Percentiles rank a stretch among this genome's conserved stretches.
Conservation (phyloP, 2,329 filamentous ascomycete species). For the Alternaria tenuissima region DNA sequence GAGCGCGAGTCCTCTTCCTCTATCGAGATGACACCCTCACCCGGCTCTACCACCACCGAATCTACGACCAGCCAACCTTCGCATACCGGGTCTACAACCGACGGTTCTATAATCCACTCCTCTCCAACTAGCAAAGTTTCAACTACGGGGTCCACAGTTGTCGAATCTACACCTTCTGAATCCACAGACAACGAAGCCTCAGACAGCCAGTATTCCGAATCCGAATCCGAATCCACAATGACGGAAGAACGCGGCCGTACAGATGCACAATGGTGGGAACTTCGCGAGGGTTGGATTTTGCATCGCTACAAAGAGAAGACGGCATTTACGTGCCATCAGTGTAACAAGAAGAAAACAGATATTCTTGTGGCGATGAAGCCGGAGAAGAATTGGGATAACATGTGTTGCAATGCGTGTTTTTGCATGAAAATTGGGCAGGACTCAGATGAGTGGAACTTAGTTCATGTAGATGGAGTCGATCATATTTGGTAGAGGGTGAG, state of each 20-base stretch:
- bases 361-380: background rate
- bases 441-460: background rate
- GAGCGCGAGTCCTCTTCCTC: background rate
- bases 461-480: background rate
- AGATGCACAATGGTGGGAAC: background rate
- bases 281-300: background rate
- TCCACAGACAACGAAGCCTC: background rate
- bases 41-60: background rate
- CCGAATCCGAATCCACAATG: background rate
- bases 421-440: background rate
- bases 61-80: background rate
- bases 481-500: background rate
- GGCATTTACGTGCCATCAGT: background rate
- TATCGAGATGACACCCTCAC: background rate
- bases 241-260: background rate
- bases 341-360: background rate
- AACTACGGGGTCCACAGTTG: background rate
- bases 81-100: background rate
- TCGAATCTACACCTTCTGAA: no score
- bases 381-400: background rate
- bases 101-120: background rate
- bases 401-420: background rate
- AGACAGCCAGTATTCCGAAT: background rate
- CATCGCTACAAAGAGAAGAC: background rate
- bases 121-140: no score